Evolutionary conservation across 768 basidiomycete genomes (phyloP).

Genomic region (Russula sp.): DNA sequence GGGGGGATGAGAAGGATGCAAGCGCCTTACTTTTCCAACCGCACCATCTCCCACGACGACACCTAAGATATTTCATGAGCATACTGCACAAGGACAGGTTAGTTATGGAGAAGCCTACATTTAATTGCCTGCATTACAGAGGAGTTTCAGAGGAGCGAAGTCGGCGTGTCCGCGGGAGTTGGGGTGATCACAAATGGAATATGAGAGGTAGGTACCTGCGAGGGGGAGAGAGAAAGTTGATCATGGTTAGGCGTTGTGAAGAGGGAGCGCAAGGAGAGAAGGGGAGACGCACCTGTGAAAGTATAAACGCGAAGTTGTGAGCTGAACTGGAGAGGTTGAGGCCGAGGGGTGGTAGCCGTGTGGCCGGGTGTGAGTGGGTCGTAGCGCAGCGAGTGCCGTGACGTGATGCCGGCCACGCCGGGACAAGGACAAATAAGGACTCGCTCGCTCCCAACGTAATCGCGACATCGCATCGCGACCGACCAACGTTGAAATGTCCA

Average conservation of each 20-base stretch:
- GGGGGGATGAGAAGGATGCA: not conserved
- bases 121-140: conserved; percentile 80
- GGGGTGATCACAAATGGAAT: conserved; percentile 3
- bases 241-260: not conserved
- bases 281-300: not conserved
- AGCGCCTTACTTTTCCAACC: conserved; percentile 78
- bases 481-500: not conserved
- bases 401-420: conserved; percentile 12
- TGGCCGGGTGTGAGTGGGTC: not conserved
- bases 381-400: conserved; percentile 4
- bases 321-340: not conserved
- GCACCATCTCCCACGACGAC: conserved; percentile 99
- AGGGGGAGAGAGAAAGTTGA: not conserved
- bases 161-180: conserved; percentile 3
- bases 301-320: not conserved
- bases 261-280: not conserved
- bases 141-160: not conserved
- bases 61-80: conserved; percentile 45
- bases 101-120: conserved; percentile 44
- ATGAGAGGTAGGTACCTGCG: not conserved
- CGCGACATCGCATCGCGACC: no score
- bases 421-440: conserved; percentile 22
- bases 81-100: conserved; percentile 8
- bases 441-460: no score
- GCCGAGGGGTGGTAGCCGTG: no score